These are phyloP conservation scores for Sphagnum magellanicum DNA, from an alignment of 228 moss, liverwort and hornwort species.

Conservation along the genomic window DNA sequence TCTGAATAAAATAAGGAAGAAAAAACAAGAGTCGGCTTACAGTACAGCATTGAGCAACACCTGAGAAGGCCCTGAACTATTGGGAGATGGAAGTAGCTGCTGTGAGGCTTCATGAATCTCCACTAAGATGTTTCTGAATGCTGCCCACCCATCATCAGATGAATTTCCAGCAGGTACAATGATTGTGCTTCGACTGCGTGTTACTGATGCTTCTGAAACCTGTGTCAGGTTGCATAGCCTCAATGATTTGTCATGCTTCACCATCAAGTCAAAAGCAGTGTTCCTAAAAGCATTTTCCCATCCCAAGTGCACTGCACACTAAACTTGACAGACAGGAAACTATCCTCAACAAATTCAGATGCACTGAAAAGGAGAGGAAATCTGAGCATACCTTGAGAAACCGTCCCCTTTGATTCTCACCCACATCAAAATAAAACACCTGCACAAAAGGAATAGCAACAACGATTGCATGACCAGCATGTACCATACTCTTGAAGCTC, in stretches of 20 bases:
- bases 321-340: too few relatives aligned
- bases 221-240: slow-evolving; percentile 8
- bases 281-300: too few relatives aligned
- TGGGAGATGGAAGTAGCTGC: slow-evolving; percentile 27
- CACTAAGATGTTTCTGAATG: slow-evolving; percentile 48
- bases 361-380: not conserved
- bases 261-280: too few relatives aligned
- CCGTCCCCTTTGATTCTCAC: slow-evolving; percentile 52
- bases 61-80: slow-evolving; percentile 34
- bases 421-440: slow-evolving; percentile 59
- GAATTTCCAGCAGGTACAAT: slow-evolving; percentile 54
- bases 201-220: slow-evolving; percentile 63
- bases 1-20: not conserved
- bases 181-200: slow-evolving; percentile 62
- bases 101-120: slow-evolving; percentile 56
- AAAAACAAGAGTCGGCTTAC: too few relatives aligned
- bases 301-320: too few relatives aligned
- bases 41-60: slow-evolving; percentile 8
- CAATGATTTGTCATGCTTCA: not conserved
- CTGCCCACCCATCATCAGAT: slow-evolving; percentile 49
- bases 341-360: too few relatives aligned
- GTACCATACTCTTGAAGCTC: not conserved
- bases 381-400: slow-evolving; percentile 38
- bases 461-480: too few relatives aligned
- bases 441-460: slow-evolving; percentile 2